Evolutionary conservation across 2,329 filamentous ascomycete species (phyloP), one percentile per base, ranked within the genome.

Genomic region (Trichoderma arundinaceum): DNA sequence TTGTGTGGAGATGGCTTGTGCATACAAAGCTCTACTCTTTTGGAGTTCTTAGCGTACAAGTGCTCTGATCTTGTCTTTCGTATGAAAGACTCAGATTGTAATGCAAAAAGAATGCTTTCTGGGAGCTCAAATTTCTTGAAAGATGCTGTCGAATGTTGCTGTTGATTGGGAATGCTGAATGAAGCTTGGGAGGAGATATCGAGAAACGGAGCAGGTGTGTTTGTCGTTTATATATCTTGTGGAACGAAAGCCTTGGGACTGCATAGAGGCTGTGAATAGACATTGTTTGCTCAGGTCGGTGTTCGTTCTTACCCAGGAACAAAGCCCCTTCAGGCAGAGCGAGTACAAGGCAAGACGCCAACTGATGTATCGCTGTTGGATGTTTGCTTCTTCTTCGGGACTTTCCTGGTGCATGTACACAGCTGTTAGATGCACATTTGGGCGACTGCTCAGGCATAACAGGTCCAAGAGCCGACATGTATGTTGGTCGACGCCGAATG

Each of bases 321-420:
- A 61, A 66, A 53, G 53, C 38, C 53, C 51, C 51, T 54, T 54
- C 22, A 66, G 65, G 51, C 35, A 53, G 66, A 65, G 51, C 39
- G 65, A 65, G 57, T 41, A 66, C 53, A 48, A 65, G 62, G 61
- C 49, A 41, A 57, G 62, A 65, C 43, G 64, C 67, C 68, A 61
- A 69, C 61, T 67, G 53, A 68, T 49, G 56, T 67, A 60, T 51
- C 65, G 68, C 54, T 64, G 67, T 67, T 67, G 64, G 69, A 39
- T 69, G 59, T 64, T 61, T 65, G 54, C 56, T 69, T 53, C 52
- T 60, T 52, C 43, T 32, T 49, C 57, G 56, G 61, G 66, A 49
- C 60, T 63, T 38, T 13, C 66, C 44, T 49, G 56, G 58, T 48
- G 56, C 41, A 64, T 32, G 54, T 32, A 56, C 46, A 46, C 51